These are phyloP conservation scores for Cucurbita argyrosperma DNA, from an alignment of 306 rosid species.

Conservation along the genomic window DNA sequence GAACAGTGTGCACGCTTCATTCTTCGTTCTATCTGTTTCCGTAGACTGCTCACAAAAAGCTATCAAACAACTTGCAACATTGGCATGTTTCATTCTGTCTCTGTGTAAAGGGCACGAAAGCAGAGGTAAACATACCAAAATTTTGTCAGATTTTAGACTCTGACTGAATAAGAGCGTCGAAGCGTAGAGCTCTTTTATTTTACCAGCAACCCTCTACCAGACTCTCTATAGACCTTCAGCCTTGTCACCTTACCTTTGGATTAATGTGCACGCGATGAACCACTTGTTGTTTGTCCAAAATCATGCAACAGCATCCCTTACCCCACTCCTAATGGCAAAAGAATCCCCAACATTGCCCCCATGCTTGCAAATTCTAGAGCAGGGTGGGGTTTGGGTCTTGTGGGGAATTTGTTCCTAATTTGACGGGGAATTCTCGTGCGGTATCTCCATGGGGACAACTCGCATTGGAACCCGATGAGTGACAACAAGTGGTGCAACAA, in stretches of 20 bases:
- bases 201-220: neutral
- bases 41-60: too few species aligned
- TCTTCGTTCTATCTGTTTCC: too few species aligned
- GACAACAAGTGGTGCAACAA: neutral
- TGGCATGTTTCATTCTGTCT: too few species aligned
- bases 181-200: neutral
- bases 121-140: neutral
- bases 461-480: neutral
- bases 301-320: neutral
- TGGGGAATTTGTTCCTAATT: neutral
- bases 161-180: neutral
- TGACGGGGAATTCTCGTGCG: neutral
- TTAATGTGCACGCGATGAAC: neutral
- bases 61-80: too few species aligned
- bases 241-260: neutral
- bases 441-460: neutral
- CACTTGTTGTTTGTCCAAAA: neutral
- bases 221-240: neutral
- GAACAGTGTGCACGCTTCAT: too few species aligned
- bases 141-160: neutral
- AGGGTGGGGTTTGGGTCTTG: neutral
- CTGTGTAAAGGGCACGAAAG: neutral
- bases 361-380: neutral
- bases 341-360: neutral
- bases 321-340: neutral